phyloP scores from a whole-genome alignment of 129 eudicot species.

The Tagetes erecta region DNA sequence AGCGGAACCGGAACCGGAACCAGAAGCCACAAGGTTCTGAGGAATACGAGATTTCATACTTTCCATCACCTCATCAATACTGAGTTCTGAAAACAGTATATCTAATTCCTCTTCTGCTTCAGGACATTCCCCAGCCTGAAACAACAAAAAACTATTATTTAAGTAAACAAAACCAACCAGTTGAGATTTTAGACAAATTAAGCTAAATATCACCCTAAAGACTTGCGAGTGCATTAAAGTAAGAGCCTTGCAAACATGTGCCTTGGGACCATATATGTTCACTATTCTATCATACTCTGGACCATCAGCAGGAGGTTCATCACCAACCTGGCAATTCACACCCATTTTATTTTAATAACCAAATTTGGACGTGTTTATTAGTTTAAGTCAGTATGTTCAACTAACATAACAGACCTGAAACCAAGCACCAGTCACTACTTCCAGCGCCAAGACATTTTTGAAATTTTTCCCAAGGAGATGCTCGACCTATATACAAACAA shows the following conservation, averaged over 20 bases:
- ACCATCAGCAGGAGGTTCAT: conserved; percentile 19
- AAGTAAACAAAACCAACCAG: background rate
- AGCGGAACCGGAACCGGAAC: background rate
- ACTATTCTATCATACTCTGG: conserved; percentile 19
- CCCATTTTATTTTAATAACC: background rate
- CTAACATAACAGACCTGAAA: conserved; percentile 18
- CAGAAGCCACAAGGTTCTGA: background rate
- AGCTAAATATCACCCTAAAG: conserved; percentile 20
- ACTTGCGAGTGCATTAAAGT: conserved; percentile 18
- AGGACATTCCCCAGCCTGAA: conserved; percentile 23
- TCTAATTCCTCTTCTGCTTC: conserved; percentile 1
- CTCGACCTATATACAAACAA: conserved; percentile 9
- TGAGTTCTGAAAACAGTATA: conserved; percentile 16
- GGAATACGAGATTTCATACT: conserved; percentile 11
- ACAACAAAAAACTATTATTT: background rate
- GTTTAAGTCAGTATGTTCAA: too few relatives aligned
- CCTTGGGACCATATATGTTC: conserved; percentile 22
- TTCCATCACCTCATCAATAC: conserved; percentile 12
- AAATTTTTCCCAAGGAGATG: background rate
- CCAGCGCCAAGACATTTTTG: background rate
- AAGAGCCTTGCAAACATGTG: conserved; percentile 23
- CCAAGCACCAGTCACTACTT: conserved; percentile 33
- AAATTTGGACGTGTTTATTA: background rate
- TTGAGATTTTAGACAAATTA: background rate
- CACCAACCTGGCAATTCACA: conserved; percentile 18